Conservation (phyloP, 176 grass and related monocot genomes). For the Avena sativa region DNA sequence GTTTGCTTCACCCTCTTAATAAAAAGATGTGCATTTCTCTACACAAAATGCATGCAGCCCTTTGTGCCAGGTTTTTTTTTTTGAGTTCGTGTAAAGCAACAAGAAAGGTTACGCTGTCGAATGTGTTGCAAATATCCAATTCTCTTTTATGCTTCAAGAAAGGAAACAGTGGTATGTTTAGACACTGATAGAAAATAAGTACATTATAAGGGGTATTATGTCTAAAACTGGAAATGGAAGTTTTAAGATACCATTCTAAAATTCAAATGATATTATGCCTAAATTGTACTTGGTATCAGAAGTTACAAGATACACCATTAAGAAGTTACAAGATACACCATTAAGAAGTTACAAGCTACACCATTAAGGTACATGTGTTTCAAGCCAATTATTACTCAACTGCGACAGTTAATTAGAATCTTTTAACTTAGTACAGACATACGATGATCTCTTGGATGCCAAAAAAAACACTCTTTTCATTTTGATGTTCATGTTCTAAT, state of each 20-base stretch:
- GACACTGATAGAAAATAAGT: neutral
- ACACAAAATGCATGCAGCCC: neutral
- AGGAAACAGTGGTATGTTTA: neutral
- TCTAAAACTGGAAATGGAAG: neutral
- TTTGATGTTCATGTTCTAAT: neutral
- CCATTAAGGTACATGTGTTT: neutral
- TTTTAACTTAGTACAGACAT: neutral
- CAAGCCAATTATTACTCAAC: neutral
- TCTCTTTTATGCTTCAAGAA: neutral
- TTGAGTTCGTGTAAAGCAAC: constrained; percentile 12
- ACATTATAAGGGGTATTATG: neutral
- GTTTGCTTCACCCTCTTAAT: neutral
- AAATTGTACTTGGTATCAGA: neutral
- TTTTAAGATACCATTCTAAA: neutral
- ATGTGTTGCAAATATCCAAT: neutral
- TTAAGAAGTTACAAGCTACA: neutral
- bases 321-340: neutral
- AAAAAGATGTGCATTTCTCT: neutral
- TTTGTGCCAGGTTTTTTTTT: neutral
- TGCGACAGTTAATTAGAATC: neutral
- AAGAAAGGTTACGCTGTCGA: neutral
- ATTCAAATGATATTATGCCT: neutral
- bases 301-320: constrained; percentile 9
- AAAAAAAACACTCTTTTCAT: neutral
- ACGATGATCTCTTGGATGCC: neutral